Conservation (phyloP, 768 basidiomycete species). For the Pleurotus platypus region DNA sequence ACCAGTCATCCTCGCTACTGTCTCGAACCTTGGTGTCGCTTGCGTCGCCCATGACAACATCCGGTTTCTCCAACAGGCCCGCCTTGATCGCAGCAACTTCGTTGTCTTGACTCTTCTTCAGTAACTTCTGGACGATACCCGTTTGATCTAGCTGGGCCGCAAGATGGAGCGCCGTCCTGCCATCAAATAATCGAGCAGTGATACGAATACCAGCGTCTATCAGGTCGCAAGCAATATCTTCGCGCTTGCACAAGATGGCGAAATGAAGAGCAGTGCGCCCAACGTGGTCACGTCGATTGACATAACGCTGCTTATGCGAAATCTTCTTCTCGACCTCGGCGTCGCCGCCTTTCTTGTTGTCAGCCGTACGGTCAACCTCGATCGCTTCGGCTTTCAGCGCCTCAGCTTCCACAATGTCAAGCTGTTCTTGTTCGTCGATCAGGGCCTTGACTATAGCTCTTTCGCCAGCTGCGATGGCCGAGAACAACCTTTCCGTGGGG, state of each 20-base stretch:
- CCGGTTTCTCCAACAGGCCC: slow-evolving; percentile 18
- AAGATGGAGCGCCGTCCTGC: slow-evolving; percentile 51
- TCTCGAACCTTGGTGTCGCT: slow-evolving; percentile 21
- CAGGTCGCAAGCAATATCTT: slow-evolving; percentile 45
- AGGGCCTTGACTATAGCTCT: slow-evolving; percentile 32
- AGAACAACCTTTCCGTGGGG: slow-evolving; percentile 50
- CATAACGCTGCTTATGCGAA: slow-evolving; percentile 7
- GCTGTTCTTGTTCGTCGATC: slow-evolving; percentile 38
- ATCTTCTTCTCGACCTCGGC: slow-evolving; percentile 2
- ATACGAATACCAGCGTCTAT: slow-evolving; percentile 56
- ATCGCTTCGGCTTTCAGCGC: slow-evolving; percentile 35
- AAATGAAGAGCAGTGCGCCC: slow-evolving; percentile 60
- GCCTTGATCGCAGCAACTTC: slow-evolving; percentile 21
- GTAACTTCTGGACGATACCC: slow-evolving; percentile 42
- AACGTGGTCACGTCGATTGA: slow-evolving; percentile 57
- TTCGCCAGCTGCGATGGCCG: slow-evolving; percentile 48
- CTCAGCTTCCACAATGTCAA: slow-evolving; percentile 28
- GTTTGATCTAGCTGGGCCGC: slow-evolving; percentile 46
- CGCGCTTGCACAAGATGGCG: slow-evolving; percentile 44
- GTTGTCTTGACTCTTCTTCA: slow-evolving; percentile 45
- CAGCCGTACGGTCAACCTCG: slow-evolving; percentile 30
- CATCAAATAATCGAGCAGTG: slow-evolving; percentile 53
- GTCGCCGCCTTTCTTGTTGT: not conserved
- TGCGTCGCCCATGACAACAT: slow-evolving; percentile 21
- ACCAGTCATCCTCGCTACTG: slow-evolving; percentile 52